Conservation (phyloP, 331 rosid genomes). For the Telfairia occidentalis region DNA sequence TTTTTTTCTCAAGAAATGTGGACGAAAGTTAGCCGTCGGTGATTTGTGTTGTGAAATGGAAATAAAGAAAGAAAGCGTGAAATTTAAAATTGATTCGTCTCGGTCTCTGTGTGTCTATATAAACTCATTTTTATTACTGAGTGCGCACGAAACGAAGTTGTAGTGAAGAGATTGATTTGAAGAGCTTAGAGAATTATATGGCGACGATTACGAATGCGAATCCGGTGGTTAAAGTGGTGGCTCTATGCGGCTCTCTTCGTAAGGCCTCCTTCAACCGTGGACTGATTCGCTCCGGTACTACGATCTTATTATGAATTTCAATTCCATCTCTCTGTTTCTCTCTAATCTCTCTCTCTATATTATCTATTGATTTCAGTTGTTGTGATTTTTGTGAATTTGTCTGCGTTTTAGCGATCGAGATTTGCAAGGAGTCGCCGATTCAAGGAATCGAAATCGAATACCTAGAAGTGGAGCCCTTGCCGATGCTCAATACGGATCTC, state of each 20-base stretch:
- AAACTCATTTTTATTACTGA: no score
- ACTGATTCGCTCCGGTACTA: constrained; percentile 10
- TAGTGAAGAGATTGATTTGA: no score
- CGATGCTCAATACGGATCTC: constrained; percentile 61
- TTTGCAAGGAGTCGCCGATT: constrained; percentile 23
- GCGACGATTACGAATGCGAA: background rate
- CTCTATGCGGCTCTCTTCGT: constrained; percentile 12
- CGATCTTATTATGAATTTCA: background rate
- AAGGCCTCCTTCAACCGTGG: constrained; percentile 9
- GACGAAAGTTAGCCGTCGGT: no score
- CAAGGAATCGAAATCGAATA: constrained; percentile 37
- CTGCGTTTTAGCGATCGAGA: constrained; percentile 29
- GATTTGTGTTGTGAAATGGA: no score
- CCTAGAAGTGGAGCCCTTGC: constrained; percentile 45
- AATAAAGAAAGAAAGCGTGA: no score
- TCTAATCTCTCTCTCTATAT: background rate
- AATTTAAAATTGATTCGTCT: no score
- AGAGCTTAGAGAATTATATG: no score
- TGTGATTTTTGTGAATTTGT: background rate
- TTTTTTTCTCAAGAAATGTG: no score
- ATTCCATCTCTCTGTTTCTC: background rate
- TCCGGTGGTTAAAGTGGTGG: constrained; percentile 4
- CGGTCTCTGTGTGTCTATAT: no score
- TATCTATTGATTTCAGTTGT: background rate
- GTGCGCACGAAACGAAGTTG: no score